Evolutionary conservation across 2,329 filamentous ascomycete genomes (phyloP), one percentile per base, ranked within the genome.

Genomic region (Fusarium nodosum): DNA sequence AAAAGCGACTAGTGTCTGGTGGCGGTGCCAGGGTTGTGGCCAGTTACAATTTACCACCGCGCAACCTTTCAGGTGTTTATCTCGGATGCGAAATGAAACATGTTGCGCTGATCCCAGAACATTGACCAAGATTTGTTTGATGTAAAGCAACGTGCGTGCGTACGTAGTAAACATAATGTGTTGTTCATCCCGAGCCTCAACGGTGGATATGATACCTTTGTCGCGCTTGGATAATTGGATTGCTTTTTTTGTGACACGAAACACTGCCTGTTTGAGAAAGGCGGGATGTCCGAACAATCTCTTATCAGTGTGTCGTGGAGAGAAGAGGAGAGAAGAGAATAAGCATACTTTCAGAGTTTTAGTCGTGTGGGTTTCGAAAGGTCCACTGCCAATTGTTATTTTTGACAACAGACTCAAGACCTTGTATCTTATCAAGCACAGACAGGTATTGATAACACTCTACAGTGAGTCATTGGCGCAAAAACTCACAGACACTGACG

Each of bases 61-160:
- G 51, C 59, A 33, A 60, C 48, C 48, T 65, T 33, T 53, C 55
- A 38, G 50, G 26, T 38, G 26, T 54, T 65, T 63, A 65, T 65
- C 58, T 65, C 47, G n/a, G 33, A 52, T 60, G 31, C 41, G 62
- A 65, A 44, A 65, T 65, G 63, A 65, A 22, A 9, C 22, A 28
- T 5, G 8, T 36, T 28, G 58, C 36, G 36, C 18, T 22, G 44
- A 46, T 30, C 44, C 28, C 18, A 22, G 22, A n/a, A 8, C 8
- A 31, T 1, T 20, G 7, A 31, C 15, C 13, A 16, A 30, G 1
- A 24, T 26, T 44, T 44, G 41, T 44, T 44, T 44, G 41, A 44
- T 12, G 9, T 44, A 44, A 12, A 39, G n/a, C 6, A 39, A 22
- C 11, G 22, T 7, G 22, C 6, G 22, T 44, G 22, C 6, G 22